Percentiles rank a stretch among this genome's conserved stretches.
Conservation (phyloP, 2,329 filamentous ascomycete genomes). For the Calonectria montana region DNA sequence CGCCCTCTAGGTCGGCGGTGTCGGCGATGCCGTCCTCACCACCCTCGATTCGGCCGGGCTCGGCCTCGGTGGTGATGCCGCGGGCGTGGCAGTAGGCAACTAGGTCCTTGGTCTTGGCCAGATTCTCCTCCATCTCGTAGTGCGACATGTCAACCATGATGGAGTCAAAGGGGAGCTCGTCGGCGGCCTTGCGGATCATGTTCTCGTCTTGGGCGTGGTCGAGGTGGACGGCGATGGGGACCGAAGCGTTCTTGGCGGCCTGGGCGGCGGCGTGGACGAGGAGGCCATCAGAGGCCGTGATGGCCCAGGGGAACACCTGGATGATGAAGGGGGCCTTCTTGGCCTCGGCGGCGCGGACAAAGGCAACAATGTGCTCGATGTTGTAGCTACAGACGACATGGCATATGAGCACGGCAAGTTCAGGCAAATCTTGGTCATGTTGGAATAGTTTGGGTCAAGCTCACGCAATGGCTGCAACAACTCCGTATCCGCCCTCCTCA, state of each 20-base stretch:
- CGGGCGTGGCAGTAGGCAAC: slow-evolving; percentile 23
- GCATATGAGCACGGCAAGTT: neutral
- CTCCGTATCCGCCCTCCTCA: slow-evolving; percentile 29
- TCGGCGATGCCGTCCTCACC: slow-evolving; percentile 78
- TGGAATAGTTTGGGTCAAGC: neutral
- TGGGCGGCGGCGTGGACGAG: slow-evolving; percentile 62
- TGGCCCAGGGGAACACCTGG: slow-evolving; percentile 78
- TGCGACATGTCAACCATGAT: slow-evolving; percentile 86
- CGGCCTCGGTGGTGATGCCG: slow-evolving; percentile 28
- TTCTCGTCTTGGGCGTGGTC: slow-evolving; percentile 72
- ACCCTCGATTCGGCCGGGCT: slow-evolving; percentile 49
- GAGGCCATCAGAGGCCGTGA: slow-evolving; percentile 67
- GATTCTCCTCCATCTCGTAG: slow-evolving; percentile 77
- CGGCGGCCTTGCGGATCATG: slow-evolving; percentile 65
- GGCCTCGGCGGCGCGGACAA: slow-evolving; percentile 74
- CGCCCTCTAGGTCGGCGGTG: slow-evolving; percentile 57
- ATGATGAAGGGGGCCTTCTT: slow-evolving; percentile 75
- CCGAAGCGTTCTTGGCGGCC: slow-evolving; percentile 64
- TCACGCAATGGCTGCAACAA: slow-evolving; percentile 27
- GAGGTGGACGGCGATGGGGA: slow-evolving; percentile 72
- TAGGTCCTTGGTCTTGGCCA: slow-evolving; percentile 47
- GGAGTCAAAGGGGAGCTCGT: slow-evolving; percentile 71
- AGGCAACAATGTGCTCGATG: slow-evolving; percentile 76
- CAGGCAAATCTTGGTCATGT: neutral
- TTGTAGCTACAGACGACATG: slow-evolving; percentile 62